Evolutionary conservation across 768 basidiomycete species (phyloP).

Genomic region (Chiua virens): DNA sequence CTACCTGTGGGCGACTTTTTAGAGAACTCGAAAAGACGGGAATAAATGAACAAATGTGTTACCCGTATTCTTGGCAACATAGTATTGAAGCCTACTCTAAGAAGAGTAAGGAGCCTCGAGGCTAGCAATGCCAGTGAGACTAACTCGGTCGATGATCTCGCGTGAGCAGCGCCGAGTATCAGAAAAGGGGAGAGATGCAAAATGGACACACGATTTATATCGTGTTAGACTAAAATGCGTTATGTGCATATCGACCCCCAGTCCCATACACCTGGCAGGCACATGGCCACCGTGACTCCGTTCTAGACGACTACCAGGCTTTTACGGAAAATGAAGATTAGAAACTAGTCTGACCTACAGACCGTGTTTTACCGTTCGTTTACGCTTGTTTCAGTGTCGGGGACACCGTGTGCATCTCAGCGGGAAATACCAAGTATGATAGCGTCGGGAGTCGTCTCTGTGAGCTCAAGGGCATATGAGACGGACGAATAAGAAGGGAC

Average conservation of each 20-base stretch:
- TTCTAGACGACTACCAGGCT: conserved; percentile 26
- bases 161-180: too few species aligned
- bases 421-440: conserved; percentile 42
- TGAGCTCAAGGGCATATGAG: conserved; percentile 41
- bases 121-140: too few species aligned
- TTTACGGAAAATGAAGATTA: conserved; percentile 28
- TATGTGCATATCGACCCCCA: too few species aligned
- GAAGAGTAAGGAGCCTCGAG: too few species aligned
- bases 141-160: too few species aligned
- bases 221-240: too few species aligned
- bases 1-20: too few species aligned
- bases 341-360: conserved; percentile 18
- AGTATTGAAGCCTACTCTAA: too few species aligned
- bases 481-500: conserved; percentile 19
- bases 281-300: conserved; percentile 30
- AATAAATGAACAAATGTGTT: conserved; percentile 24
- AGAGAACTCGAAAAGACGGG: conserved; percentile 17
- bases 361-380: conserved; percentile 33
- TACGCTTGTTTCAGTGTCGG: conserved; percentile 51
- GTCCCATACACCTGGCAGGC: conserved; percentile 24
- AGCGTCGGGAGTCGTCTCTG: conserved; percentile 79
- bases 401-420: conserved; percentile 64
- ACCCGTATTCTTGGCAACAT: conserved; percentile 21
- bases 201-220: too few species aligned
- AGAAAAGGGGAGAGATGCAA: too few species aligned